Base-by-base conservation (phyloP, 148 eudicot species). In the Camellia granthamiana region DNA sequence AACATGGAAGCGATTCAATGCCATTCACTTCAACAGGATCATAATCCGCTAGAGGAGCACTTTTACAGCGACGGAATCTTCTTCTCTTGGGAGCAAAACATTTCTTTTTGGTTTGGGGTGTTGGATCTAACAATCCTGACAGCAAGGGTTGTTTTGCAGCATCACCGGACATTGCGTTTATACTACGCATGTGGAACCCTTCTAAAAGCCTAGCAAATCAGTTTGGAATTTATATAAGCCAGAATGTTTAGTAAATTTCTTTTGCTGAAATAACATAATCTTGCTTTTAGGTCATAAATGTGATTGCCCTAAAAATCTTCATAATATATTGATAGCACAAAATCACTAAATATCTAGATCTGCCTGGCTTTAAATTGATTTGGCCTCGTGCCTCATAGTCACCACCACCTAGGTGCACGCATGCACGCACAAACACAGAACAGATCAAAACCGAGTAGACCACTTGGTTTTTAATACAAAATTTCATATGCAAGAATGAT, bases 11-110 rank as follows among this genome's bases (percentile, higher is more conserved):
- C 51, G 78, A 74, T 62, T 56, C 43, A 15, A 13, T 64, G 62
- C 61, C 80, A 51, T 84, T 74, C 42, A 72, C 52, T 77, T 88
- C 89, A 72, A 72, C 86, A 55, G 87, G 89, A 7, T 77, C 10
- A 62, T 58, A 70, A 2, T 90, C 89, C 43, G 82, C 54, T 2
- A 77, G 71, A 80, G 98, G 98, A 55, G 89, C 89, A 80, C 98
- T 94, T 84, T 67, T 91, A 72, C 85, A 77, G 38, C 88, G 92
- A 42, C 90, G 91, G 41, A 84, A 83, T 79, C 89, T 88, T 76
- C 85, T 84, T 71, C 69, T 89, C 76, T 78, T 91, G 21, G 85
- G 74, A 68, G 78, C 63, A 23, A 23, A 23, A 63, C 72, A 65
- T 30, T 79, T 84, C 30, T 72, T 70, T 46, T 67, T 70, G 51